phyloP scores from a whole-genome alignment of 768 basidiomycete species.

The Phylloporus arenicola region DNA sequence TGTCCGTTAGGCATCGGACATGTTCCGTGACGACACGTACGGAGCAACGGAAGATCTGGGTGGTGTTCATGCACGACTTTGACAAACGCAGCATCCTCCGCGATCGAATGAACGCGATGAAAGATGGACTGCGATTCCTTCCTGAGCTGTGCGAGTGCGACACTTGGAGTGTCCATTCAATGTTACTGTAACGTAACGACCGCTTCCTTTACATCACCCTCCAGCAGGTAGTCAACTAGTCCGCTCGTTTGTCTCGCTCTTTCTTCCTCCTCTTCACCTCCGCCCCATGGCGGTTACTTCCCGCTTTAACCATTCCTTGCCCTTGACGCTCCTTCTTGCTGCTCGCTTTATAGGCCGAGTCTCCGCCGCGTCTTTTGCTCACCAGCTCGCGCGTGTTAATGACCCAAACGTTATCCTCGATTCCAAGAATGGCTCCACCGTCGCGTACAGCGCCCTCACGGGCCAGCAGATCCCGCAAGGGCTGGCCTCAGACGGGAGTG shows the following conservation, averaged over 20 bases:
- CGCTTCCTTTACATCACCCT: constrained; percentile 6
- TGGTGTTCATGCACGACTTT: constrained; percentile 44
- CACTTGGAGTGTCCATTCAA: constrained; percentile 6
- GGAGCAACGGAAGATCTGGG: constrained; percentile 49
- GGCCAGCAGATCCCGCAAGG: constrained; percentile 47
- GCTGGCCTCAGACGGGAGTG: constrained; percentile 54
- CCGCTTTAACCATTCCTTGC: constrained; percentile 13
- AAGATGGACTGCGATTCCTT: constrained; percentile 72
- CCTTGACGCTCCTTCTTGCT: constrained; percentile 14
- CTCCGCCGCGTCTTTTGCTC: constrained; percentile 4
- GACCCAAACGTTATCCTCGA: constrained; percentile 30
- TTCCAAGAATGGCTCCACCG: constrained; percentile 31
- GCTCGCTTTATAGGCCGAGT: constrained; percentile 2
- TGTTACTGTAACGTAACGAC: too few species aligned
- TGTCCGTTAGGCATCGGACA: background rate
- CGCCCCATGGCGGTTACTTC: constrained; percentile 25
- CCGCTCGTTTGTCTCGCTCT: constrained; percentile 11
- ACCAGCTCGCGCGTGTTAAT: constrained; percentile 19
- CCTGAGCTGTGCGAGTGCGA: constrained; percentile 47
- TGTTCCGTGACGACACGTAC: constrained; percentile 32
- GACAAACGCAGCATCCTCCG: constrained; percentile 72
- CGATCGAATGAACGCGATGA: constrained; percentile 85
- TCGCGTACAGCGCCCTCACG: constrained; percentile 43
- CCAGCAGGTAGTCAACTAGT: constrained; percentile 1
- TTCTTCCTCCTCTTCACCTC: constrained; percentile 7